Base-by-base conservation (phyloP, 768 basidiomycete genomes). In the Lyophyllum atratum region DNA sequence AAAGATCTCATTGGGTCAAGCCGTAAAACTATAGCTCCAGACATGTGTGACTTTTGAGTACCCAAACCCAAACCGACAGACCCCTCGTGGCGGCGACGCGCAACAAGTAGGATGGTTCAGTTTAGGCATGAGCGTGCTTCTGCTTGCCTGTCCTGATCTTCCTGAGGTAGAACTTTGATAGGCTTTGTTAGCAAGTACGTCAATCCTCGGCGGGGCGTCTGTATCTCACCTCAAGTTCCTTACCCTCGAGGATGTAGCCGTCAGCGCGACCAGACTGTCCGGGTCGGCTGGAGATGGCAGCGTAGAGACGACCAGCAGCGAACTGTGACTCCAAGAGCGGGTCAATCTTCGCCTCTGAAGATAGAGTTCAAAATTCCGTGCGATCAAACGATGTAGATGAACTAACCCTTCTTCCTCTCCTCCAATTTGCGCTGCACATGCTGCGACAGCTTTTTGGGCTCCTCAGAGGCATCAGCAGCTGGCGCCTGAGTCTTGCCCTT, bases 201-300 rank as follows among this genome's bases (percentile, higher is more conserved):
- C 37, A 28, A 40, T 28, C 15, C 4, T 39, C 5, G 46, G 60
- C 2, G 10, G 28, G 33, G 34, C 31, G 10, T 45, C n/a, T 5
- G 17, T 58, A 44, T 70, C 83, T 49, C 62, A 96, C 94, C 85
- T 98, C 95, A 54, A 98, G 87, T 75, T 99, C 97, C 79, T 93
- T 95, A 70, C 97, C 97, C 82, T 99, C 97, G 52, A 99, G 86
- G 61, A 99, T 80, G 78, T 98, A 98, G 51, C 97, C 97, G 74
- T 99, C 97, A 55, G 90, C 87, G 64, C 97, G 94, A 26, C 97
- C 97, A 54, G 87, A 91, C 76, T 99, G 97, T 39, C 97, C 97
- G 55, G 97, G 97, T 74, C 97, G 88, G 74, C 93, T 95, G 58
- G 94, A 87, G 74, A 99, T 90, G 66, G 80, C 69, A 62, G 97